Evolutionary conservation across 371 early-diverging fungal genomes (phyloP), one percentile per base, ranked within the genome.

Genomic region (Ordospora pajunii): DNA sequence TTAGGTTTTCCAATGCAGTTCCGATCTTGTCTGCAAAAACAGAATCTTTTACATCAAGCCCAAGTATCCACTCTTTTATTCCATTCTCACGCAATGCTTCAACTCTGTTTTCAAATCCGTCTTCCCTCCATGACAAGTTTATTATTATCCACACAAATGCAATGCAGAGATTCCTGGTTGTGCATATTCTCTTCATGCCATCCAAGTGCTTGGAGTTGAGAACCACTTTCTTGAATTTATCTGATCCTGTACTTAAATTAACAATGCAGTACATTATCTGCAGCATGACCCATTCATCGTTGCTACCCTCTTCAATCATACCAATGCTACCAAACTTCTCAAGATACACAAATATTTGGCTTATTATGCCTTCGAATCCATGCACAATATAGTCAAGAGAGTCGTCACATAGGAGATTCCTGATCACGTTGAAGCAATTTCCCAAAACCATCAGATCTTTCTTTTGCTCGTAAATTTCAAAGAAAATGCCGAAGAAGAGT

Each of bases 1-100:
- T 42, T 23, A 74, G 23, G n/a, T 74, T 66, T 54, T 67, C 75
- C 42, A 74, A 11, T 45, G 75, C 75, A 44, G 75, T 74, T 37
- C 67, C 37, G 43, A 74, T 54, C 53, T 74, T 74, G 25, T 74
- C 75, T 25, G 58, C 43, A 27, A 74, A 32, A 0, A 50, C 45
- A 1, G 64, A 37, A 46, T 67, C 64, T 17, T 40, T 58, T 9
- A 21, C 45, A 4, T 66, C 43, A 37, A 74, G 27, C 25, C 23
- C 6, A 11, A 42, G 5, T 22, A 74, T n/a, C 40, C 43, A 63
- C 14, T 74, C 75, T 22, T 32, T 53, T 52, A 74, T 43, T 21
- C 50, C 53, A 43, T 54, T 22, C 17, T 27, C 45, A 8, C 58
- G 53, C 17, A 74, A 22, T 44, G 42, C 45, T 17, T 44, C n/a